A percentile compares a stretch with the other conserved stretches of the same genome.
Conservation (phyloP, 192 early-diverging fungal genomes). For the Thoreauomyces humboldtii region DNA sequence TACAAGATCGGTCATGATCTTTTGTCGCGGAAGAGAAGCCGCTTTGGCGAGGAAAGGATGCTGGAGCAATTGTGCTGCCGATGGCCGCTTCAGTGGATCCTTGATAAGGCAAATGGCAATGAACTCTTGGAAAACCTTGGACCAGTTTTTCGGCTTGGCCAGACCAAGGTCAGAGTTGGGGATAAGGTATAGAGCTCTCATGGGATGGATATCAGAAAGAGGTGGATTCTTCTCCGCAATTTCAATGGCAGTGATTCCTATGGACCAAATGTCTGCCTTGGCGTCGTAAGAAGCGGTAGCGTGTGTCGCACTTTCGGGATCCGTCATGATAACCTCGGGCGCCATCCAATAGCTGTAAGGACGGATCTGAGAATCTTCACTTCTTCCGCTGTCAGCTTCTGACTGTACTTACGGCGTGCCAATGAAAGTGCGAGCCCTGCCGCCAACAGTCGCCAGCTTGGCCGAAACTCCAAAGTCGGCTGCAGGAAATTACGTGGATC, state of each 20-base stretch:
- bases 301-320: slow-evolving; percentile 43
- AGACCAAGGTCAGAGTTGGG: slow-evolving; percentile 50
- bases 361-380: not conserved
- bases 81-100: slow-evolving; percentile 51
- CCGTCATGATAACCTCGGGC: slow-evolving; percentile 59
- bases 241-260: slow-evolving; percentile 67
- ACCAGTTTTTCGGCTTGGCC: slow-evolving; percentile 61
- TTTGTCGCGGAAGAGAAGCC: slow-evolving; percentile 32
- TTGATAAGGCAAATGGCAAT: slow-evolving; percentile 53
- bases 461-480: slow-evolving; percentile 69
- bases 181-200: slow-evolving; percentile 60
- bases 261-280: slow-evolving; percentile 65
- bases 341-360: slow-evolving; percentile 52
- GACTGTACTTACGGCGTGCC: slow-evolving; percentile 53
- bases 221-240: slow-evolving; percentile 68
- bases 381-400: not conserved
- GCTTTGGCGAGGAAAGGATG: slow-evolving; percentile 59
- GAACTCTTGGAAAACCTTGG: slow-evolving; percentile 58
- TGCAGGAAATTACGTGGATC: too few relatives aligned
- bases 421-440: slow-evolving; percentile 57
- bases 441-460: slow-evolving; percentile 40
- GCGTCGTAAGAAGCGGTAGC: slow-evolving; percentile 46
- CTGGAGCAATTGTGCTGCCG: slow-evolving; percentile 50
- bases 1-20: slow-evolving; percentile 48
- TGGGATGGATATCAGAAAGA: slow-evolving; percentile 63